Conservation (phyloP, 1,284 basidiomycete species). For the Cryptococcus sp. region DNA sequence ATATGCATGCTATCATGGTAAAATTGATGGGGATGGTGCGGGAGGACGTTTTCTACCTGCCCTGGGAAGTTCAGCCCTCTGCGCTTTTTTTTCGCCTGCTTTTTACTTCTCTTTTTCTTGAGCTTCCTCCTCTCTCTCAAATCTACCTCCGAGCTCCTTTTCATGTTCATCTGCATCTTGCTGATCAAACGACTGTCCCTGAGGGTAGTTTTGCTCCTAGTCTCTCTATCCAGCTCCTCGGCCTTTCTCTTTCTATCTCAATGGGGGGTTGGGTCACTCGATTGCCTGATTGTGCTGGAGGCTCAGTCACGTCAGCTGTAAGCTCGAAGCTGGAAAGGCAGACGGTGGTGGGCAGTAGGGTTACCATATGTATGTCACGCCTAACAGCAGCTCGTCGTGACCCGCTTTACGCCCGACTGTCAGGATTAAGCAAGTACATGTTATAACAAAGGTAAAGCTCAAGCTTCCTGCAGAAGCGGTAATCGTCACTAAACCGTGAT, state of each 20-base stretch:
- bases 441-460: too few species aligned
- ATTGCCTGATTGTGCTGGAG: too few species aligned
- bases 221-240: not conserved
- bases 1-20: not conserved
- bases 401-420: too few species aligned
- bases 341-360: too few species aligned
- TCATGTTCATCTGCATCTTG: not conserved
- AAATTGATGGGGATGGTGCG: not conserved
- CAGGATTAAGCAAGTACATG: too few species aligned
- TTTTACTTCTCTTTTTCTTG: not conserved
- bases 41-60: not conserved
- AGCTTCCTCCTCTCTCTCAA: not conserved
- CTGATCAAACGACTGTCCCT: slow-evolving; percentile 1
- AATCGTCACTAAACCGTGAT: too few species aligned
- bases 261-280: not conserved
- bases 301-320: too few species aligned
- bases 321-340: too few species aligned
- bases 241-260: not conserved
- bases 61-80: not conserved
- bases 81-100: not conserved
- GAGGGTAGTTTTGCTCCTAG: slow-evolving; percentile 1
- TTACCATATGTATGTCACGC: too few species aligned
- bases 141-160: not conserved
- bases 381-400: too few species aligned
- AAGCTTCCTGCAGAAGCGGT: too few species aligned